phyloP scores from a whole-genome alignment of 345 rosid genomes.

The Odontarrhena argentea region DNA sequence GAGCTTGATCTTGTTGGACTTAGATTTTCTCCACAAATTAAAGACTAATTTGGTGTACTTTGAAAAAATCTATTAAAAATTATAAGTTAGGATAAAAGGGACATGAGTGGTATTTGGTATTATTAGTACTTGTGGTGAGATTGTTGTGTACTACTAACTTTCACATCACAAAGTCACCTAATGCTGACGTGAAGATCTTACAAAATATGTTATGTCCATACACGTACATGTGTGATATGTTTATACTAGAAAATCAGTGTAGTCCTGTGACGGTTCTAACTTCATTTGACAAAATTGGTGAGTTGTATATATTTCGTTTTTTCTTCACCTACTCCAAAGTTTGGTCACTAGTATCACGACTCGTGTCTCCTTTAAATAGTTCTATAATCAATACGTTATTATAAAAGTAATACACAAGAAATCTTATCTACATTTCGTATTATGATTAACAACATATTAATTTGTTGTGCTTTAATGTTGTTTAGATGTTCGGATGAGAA shows the following conservation, averaged over 20 bases:
- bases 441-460: slow-evolving; percentile 16
- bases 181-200: slow-evolving; percentile 11
- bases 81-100: slow-evolving; percentile 33
- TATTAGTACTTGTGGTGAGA: slow-evolving; percentile 21
- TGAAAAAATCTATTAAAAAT: neutral
- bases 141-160: slow-evolving; percentile 30
- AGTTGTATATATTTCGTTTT: slow-evolving; percentile 7
- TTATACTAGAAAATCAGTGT: slow-evolving; percentile 1
- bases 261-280: slow-evolving; percentile 21
- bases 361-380: slow-evolving; percentile 31
- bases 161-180: slow-evolving; percentile 30
- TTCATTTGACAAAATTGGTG: slow-evolving; percentile 27
- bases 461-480: neutral
- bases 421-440: slow-evolving; percentile 16
- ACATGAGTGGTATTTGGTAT: slow-evolving; percentile 31
- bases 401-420: slow-evolving; percentile 27
- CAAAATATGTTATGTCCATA: slow-evolving; percentile 19
- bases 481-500: slow-evolving; percentile 88
- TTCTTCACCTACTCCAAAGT: slow-evolving; percentile 40
- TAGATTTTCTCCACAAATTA: neutral
- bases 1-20: neutral
- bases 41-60: neutral
- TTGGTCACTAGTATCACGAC: slow-evolving; percentile 39
- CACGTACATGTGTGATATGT: slow-evolving; percentile 14
- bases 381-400: slow-evolving; percentile 10